These are phyloP conservation scores for Rhododendron ferrugineum DNA, from an alignment of 148 eudicot species.

Conservation along the genomic window DNA sequence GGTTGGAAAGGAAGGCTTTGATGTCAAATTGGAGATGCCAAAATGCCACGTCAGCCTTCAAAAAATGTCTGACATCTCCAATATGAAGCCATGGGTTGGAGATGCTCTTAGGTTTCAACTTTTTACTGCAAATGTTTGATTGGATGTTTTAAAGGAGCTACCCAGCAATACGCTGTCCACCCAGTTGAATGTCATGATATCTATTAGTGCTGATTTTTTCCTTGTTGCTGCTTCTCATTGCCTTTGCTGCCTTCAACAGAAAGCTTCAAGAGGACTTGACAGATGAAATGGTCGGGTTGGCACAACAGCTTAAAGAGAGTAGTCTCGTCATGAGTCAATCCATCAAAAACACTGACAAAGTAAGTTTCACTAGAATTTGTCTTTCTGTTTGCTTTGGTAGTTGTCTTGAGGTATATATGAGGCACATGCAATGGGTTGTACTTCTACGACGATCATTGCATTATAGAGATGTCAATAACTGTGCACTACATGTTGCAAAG, in stretches of 20 bases:
- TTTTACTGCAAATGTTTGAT: not conserved
- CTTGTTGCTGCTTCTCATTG: conserved; percentile 7
- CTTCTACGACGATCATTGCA: not conserved
- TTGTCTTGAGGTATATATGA: not conserved
- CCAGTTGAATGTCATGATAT: not conserved
- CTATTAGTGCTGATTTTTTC: not conserved
- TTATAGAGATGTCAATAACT: not conserved
- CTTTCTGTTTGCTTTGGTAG: not conserved
- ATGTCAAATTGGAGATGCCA: too few relatives aligned
- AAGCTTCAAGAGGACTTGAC: conserved; percentile 97
- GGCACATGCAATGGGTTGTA: not conserved
- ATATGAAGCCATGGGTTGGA: too few relatives aligned
- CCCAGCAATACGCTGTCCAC: not conserved
- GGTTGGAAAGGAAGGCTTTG: too few relatives aligned
- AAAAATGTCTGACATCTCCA: too few relatives aligned
- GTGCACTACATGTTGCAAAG: not conserved
- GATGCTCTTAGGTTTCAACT: not conserved
- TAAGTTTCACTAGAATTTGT: conserved; percentile 23
- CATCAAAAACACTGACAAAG: conserved; percentile 76
- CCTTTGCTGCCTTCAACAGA: conserved; percentile 32
- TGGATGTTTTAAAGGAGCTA: not conserved
- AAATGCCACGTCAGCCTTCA: too few relatives aligned
- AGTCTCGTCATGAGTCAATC: conserved; percentile 82
- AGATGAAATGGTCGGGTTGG: conserved; percentile 93
- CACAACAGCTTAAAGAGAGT: conserved; percentile 80